Percentiles rank a stretch among this genome's conserved stretches.
These are phyloP conservation scores for Oryza coarctata DNA, from an alignment of 176 grass and related monocot species.

Conservation along the genomic window DNA sequence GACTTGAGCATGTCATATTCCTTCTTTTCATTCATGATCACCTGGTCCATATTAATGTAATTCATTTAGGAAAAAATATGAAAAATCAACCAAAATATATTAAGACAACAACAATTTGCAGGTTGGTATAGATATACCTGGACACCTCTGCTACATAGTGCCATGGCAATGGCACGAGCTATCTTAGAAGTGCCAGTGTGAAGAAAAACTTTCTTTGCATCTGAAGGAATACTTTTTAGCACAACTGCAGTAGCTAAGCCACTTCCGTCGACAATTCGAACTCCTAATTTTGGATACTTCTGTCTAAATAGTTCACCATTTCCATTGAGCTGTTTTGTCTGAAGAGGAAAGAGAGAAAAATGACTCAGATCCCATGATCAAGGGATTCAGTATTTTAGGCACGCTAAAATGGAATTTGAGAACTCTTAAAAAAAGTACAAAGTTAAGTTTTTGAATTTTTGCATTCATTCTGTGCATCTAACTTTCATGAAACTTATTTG, in stretches of 20 bases:
- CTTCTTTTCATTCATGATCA: constrained; percentile 68
- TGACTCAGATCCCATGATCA: neutral
- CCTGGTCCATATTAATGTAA: constrained; percentile 40
- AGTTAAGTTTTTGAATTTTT: neutral
- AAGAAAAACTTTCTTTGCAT: constrained; percentile 66
- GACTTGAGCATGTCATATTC: constrained; percentile 72
- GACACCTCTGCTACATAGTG: constrained; percentile 61
- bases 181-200: constrained; percentile 61
- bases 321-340: constrained; percentile 79
- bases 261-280: constrained; percentile 82
- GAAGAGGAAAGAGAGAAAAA: neutral
- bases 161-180: constrained; percentile 41
- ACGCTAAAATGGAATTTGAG: neutral
- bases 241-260: constrained; percentile 78
- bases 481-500: neutral
- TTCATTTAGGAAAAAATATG: neutral
- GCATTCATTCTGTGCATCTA: neutral
- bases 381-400: neutral
- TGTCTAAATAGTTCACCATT: constrained; percentile 72
- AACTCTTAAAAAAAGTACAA: constrained; percentile 1
- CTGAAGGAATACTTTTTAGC: constrained; percentile 58
- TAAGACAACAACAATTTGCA: neutral
- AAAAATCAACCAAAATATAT: neutral
- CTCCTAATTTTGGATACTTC: constrained; percentile 74
- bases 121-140: constrained; percentile 51